Conservation (phyloP, 306 rosid species). For the Vachellia collinsii region DNA sequence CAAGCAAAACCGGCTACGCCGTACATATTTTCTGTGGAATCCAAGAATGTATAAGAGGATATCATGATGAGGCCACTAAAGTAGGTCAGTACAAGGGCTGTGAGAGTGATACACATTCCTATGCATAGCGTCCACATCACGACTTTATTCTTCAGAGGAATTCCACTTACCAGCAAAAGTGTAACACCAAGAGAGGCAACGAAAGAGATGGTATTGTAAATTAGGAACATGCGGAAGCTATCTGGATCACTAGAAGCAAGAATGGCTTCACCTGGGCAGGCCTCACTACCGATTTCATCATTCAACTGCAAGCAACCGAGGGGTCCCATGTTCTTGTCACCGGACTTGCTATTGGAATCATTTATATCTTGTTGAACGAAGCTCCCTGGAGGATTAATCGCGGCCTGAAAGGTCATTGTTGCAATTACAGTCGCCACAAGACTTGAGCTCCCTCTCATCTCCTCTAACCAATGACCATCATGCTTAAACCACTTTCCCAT, state of each 20-base stretch:
- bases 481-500: background rate
- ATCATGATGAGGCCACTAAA: too few species aligned
- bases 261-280: background rate
- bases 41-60: too few species aligned
- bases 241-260: too few species aligned
- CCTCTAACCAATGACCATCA: background rate
- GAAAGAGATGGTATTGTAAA: background rate
- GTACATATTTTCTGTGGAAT: too few species aligned
- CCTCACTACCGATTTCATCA: background rate
- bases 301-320: background rate
- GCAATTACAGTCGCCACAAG: background rate
- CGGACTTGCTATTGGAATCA: background rate
- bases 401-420: background rate
- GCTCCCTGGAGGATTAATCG: background rate
- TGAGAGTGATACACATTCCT: background rate
- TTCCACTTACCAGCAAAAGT: background rate
- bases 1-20: too few species aligned
- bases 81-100: background rate
- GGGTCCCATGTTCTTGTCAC: background rate
- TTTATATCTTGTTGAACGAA: background rate
- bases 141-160: background rate
- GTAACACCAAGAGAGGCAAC: background rate
- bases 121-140: background rate
- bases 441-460: background rate
- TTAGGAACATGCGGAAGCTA: background rate